These are phyloP conservation scores for Asterionellopsis glacialis DNA, from an alignment of 108 stramenopile genomes.

Conservation along the genomic window DNA sequence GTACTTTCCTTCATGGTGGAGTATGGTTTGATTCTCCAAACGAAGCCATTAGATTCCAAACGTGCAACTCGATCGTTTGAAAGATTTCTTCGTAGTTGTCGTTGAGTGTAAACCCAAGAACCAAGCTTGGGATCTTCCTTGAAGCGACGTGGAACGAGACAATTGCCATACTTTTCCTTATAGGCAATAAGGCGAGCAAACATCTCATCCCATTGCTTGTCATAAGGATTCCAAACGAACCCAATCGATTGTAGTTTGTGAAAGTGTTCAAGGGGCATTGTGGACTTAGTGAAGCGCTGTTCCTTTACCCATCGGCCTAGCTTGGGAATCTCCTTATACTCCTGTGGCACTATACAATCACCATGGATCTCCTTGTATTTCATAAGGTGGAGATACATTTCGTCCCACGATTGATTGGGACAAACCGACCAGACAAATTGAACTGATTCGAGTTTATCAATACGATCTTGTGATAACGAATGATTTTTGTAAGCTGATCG, in stretches of 20 bases:
- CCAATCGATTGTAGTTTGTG: slow-evolving; percentile 41
- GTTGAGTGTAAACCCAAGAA: slow-evolving; percentile 31
- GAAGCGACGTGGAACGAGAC: slow-evolving; percentile 33
- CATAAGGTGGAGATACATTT: background rate
- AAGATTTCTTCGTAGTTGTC: slow-evolving; percentile 1
- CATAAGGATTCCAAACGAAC: slow-evolving; percentile 44
- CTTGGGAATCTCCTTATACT: background rate
- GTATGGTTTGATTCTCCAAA: background rate
- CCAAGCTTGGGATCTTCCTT: slow-evolving; percentile 31
- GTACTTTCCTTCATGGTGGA: too few species aligned
- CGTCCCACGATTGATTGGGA: background rate
- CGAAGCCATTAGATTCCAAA: too few species aligned
- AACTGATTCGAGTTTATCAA: background rate
- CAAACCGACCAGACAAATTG: background rate
- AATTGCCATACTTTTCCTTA: slow-evolving; percentile 27
- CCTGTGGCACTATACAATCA: slow-evolving; percentile 1
- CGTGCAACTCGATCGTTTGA: background rate
- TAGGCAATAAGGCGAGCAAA: slow-evolving; percentile 19
- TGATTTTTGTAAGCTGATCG: too few species aligned
- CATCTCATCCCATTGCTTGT: slow-evolving; percentile 31
- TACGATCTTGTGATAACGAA: background rate
- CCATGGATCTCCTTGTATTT: background rate
- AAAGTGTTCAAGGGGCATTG: slow-evolving; percentile 29
- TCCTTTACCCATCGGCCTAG: slow-evolving; percentile 13
- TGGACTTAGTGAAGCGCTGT: slow-evolving; percentile 26